Evolutionary conservation across 306 rosid genomes (phyloP).

Genomic region (Astragalus membranaceus): DNA sequence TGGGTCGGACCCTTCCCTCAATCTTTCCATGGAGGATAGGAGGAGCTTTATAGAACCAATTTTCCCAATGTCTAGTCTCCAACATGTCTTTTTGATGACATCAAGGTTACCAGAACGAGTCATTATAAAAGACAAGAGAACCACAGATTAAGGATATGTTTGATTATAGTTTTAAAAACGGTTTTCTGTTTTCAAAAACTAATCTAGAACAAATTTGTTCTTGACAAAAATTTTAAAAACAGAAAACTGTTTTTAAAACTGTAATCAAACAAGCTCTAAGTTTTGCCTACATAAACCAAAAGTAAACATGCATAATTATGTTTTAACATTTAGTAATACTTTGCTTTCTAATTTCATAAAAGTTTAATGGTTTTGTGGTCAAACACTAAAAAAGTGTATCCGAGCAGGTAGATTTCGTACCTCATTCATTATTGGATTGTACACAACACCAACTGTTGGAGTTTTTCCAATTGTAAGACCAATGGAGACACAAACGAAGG

Average conservation of each 20-base stretch:
- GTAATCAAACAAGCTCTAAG: too few species aligned
- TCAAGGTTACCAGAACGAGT: not conserved
- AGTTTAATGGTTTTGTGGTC: not conserved
- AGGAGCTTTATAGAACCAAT: not conserved
- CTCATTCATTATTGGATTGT: conserved; percentile 91
- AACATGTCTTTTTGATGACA: not conserved
- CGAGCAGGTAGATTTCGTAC: conserved; percentile 36
- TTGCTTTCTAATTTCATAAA: not conserved
- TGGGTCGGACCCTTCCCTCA: not conserved
- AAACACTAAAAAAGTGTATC: not conserved
- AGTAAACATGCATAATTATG: not conserved
- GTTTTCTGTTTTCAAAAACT: not conserved
- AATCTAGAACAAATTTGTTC: too few species aligned
- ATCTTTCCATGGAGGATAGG: not conserved
- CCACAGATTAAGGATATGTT: not conserved
- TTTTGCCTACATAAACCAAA: too few species aligned
- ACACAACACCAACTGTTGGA: conserved; percentile 88
- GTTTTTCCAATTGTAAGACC: conserved; percentile 85
- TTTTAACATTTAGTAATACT: not conserved
- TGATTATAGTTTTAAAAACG: too few species aligned
- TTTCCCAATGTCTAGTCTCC: not conserved
- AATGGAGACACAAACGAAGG: conserved; percentile 90
- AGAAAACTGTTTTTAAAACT: too few species aligned
- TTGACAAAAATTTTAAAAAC: too few species aligned
- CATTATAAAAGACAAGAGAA: not conserved